Evolutionary conservation across 192 early-diverging fungal genomes (phyloP).

Genomic region (Dimargaris verticillata): DNA sequence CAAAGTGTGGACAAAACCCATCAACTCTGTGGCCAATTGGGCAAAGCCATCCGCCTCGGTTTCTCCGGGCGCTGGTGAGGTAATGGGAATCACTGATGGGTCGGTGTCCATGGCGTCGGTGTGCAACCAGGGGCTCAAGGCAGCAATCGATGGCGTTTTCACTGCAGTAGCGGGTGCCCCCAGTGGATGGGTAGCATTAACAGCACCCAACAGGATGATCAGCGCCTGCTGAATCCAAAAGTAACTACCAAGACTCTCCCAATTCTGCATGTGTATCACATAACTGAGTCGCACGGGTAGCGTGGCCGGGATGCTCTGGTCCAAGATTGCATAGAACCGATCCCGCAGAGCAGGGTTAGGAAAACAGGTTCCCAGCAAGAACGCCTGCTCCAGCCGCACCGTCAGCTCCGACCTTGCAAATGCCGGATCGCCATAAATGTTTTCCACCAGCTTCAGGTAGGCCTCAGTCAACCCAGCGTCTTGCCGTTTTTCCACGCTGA

Average conservation of each 20-base stretch:
- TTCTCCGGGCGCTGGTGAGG: background rate
- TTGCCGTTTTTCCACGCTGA: slow-evolving; percentile 58
- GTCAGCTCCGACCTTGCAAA: slow-evolving; percentile 85
- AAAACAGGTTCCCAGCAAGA: slow-evolving; percentile 75
- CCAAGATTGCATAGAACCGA: slow-evolving; percentile 65
- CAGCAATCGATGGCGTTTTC: background rate
- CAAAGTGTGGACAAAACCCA: background rate
- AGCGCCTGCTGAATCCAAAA: slow-evolving; percentile 92
- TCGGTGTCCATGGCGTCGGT: background rate
- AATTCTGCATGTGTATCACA: slow-evolving; percentile 81
- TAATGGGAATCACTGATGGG: background rate
- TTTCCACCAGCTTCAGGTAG: slow-evolving; percentile 78
- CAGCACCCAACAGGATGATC: slow-evolving; percentile 64
- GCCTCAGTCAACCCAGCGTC: slow-evolving; percentile 57
- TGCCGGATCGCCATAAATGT: slow-evolving; percentile 67
- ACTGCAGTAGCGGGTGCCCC: background rate
- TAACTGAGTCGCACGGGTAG: slow-evolving; percentile 72
- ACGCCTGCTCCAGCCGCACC: slow-evolving; percentile 82
- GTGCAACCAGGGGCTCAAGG: background rate
- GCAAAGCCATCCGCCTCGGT: background rate
- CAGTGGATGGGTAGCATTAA: slow-evolving; percentile 16
- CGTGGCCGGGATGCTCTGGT: slow-evolving; percentile 51
- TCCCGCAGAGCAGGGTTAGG: slow-evolving; percentile 63
- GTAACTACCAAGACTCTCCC: slow-evolving; percentile 69
- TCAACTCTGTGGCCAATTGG: background rate